phyloP scores from a whole-genome alignment of 139 green algal genomes.

The Micractinium conductrix region DNA sequence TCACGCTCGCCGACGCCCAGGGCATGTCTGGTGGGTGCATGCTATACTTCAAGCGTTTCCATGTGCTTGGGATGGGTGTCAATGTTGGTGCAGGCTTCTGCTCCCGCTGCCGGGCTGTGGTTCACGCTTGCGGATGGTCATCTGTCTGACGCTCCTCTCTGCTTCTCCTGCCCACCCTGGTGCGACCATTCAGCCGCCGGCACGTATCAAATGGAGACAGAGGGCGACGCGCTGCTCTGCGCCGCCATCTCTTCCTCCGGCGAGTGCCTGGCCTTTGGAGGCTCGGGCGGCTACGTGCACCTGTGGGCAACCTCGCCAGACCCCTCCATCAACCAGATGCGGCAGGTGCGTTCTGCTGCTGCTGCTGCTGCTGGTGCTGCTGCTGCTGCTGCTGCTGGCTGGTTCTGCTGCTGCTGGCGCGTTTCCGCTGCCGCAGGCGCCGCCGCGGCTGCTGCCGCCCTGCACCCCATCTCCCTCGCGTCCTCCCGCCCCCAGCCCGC shows the following conservation, averaged over 20 bases:
- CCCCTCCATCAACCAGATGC: slow-evolving; percentile 9
- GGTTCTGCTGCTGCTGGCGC: background rate
- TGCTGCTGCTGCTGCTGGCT: background rate
- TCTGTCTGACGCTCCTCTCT: too few species aligned
- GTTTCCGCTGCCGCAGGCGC: too few species aligned
- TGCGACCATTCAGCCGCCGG: background rate
- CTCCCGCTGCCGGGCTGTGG: too few species aligned
- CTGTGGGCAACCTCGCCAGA: slow-evolving; percentile 64
- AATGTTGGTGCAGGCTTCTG: too few species aligned
- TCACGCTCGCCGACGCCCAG: slow-evolving; percentile 70
- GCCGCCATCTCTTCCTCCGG: slow-evolving; percentile 61
- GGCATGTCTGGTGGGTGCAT: slow-evolving; percentile 5
- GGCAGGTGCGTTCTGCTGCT: slow-evolving; percentile 20
- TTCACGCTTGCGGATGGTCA: too few species aligned
- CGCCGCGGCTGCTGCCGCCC: background rate
- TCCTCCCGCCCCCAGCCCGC: background rate
- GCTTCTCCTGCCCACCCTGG: background rate
- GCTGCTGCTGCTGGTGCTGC: background rate
- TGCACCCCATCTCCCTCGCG: background rate
- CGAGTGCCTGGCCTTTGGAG: slow-evolving; percentile 77
- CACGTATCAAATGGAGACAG: slow-evolving; percentile 61
- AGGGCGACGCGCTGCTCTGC: slow-evolving; percentile 59
- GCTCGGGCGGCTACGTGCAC: slow-evolving; percentile 81
- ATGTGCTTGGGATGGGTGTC: too few species aligned
- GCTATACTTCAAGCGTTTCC: too few species aligned